These are phyloP conservation scores for Kwoniella dejecticola DNA, from an alignment of 768 basidiomycete genomes.

Conservation along the genomic window DNA sequence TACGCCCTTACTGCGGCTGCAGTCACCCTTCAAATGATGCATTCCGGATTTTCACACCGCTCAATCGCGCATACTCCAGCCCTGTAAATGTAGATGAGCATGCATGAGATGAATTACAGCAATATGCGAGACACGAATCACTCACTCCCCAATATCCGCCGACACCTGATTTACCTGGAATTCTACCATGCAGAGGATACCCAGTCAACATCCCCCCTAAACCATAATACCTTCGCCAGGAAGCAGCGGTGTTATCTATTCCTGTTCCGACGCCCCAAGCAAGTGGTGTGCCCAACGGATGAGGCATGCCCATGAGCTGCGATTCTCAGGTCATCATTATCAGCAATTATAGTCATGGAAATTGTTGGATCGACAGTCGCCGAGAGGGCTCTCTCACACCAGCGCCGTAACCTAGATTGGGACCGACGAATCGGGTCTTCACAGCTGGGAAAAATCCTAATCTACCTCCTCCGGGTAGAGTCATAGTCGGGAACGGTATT, in stretches of 20 bases:
- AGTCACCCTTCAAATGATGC: no score
- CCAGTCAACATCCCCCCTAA: slow-evolving; percentile 47
- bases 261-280: slow-evolving; percentile 44
- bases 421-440: slow-evolving; percentile 43
- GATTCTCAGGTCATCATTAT: no score
- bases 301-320: slow-evolving; percentile 47
- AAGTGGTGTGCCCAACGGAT: slow-evolving; percentile 33
- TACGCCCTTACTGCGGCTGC: no score
- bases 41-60: neutral
- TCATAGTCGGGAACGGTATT: slow-evolving; percentile 43
- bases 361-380: no score
- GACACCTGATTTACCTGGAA: slow-evolving; percentile 40
- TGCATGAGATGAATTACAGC: neutral
- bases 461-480: slow-evolving; percentile 44
- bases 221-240: slow-evolving; percentile 46
- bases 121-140: neutral
- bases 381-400: no score
- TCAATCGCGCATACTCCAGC: slow-evolving; percentile 33
- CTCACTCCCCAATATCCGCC: slow-evolving; percentile 50
- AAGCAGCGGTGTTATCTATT: slow-evolving; percentile 46
- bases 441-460: slow-evolving; percentile 46
- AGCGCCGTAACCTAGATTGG: slow-evolving; percentile 40
- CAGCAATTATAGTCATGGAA: no score
- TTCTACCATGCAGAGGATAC: slow-evolving; percentile 30
- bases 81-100: slow-evolving; percentile 14